phyloP scores from a whole-genome alignment of 2,329 filamentous ascomycete species.

The Lecanicillium sp. region DNA sequence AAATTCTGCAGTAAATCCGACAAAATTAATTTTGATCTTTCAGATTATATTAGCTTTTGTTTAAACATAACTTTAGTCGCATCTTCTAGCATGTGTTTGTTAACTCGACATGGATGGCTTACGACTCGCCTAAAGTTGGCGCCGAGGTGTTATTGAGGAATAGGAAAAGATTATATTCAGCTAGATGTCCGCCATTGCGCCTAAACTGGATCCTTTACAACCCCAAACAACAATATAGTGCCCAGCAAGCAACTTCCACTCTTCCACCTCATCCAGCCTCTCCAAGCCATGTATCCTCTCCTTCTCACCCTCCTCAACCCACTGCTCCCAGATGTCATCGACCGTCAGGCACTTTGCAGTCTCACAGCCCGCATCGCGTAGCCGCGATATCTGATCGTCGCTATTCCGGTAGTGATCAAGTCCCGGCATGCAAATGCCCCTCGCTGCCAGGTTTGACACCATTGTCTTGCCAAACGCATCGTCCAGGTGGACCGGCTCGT shows the following conservation, averaged over 20 bases:
- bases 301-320: slow-evolving; percentile 65
- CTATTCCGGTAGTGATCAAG: slow-evolving; percentile 63
- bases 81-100: too few relatives aligned
- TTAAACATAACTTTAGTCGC: too few relatives aligned
- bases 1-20: too few relatives aligned
- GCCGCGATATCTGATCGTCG: slow-evolving; percentile 56
- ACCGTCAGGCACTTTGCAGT: slow-evolving; percentile 34
- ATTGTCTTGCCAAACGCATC: slow-evolving; percentile 89
- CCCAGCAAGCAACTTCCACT: slow-evolving; percentile 77
- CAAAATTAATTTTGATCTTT: too few relatives aligned
- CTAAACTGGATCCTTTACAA: slow-evolving; percentile 50
- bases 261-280: slow-evolving; percentile 90
- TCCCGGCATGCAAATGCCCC: slow-evolving; percentile 79
- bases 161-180: background rate
- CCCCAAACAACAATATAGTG: slow-evolving; percentile 93
- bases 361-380: slow-evolving; percentile 59
- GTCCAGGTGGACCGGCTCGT: slow-evolving; percentile 78
- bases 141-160: too few relatives aligned
- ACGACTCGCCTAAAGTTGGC: too few relatives aligned
- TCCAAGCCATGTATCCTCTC: slow-evolving; percentile 72
- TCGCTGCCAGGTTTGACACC: slow-evolving; percentile 76
- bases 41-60: too few relatives aligned
- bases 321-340: slow-evolving; percentile 62
- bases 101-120: too few relatives aligned
- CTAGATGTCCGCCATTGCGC: slow-evolving; percentile 8